Percentiles rank a stretch among this genome's conserved stretches.
Conservation (phyloP, 164 flowering plant species). For the Amborella trichopoda region DNA sequence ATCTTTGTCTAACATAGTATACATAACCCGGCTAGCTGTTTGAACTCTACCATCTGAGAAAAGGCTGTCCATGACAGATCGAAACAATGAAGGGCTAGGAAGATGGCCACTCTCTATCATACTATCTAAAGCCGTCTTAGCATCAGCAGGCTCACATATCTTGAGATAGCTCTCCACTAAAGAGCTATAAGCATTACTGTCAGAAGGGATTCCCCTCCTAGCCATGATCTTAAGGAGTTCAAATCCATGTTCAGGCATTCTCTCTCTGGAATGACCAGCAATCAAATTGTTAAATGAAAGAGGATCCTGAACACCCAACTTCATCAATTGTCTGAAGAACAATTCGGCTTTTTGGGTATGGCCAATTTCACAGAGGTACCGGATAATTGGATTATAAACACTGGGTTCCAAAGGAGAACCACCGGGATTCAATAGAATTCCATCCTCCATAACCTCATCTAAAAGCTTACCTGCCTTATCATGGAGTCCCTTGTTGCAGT, state of each 20-base stretch:
- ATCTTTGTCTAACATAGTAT: slow-evolving; percentile 83
- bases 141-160: slow-evolving; percentile 83
- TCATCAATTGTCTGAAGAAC: slow-evolving; percentile 67
- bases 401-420: slow-evolving; percentile 40
- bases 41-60: slow-evolving; percentile 71
- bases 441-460: slow-evolving; percentile 71
- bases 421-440: slow-evolving; percentile 45
- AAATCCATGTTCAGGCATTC: slow-evolving; percentile 51
- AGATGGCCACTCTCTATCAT: slow-evolving; percentile 66
- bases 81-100: slow-evolving; percentile 50
- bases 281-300: slow-evolving; percentile 63
- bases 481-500: slow-evolving; percentile 49
- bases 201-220: slow-evolving; percentile 45
- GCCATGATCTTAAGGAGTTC: slow-evolving; percentile 74
- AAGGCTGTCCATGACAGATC: slow-evolving; percentile 58
- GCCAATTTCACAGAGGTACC: slow-evolving; percentile 61
- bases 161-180: slow-evolving; percentile 53
- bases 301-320: slow-evolving; percentile 63
- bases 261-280: slow-evolving; percentile 71
- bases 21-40: slow-evolving; percentile 90
- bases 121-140: slow-evolving; percentile 57
- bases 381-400: slow-evolving; percentile 61
- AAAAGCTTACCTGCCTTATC: slow-evolving; percentile 53
- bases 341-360: slow-evolving; percentile 59
- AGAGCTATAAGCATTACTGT: slow-evolving; percentile 32